Conservation (phyloP, 2,329 filamentous ascomycete species). For the Talaromyces rugulosus region DNA sequence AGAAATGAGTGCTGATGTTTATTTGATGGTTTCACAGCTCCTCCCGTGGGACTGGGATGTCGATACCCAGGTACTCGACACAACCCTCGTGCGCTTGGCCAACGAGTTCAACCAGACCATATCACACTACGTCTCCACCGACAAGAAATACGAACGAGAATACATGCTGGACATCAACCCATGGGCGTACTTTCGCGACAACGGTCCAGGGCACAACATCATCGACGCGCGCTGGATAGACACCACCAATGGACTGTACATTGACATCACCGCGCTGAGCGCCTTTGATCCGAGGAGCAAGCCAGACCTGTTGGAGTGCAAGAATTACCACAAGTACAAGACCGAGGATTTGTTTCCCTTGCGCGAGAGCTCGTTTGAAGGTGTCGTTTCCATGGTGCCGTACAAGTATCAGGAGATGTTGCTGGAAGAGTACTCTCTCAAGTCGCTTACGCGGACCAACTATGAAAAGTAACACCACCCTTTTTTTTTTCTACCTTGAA, state of each 20-base stretch:
- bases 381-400: slow-evolving; percentile 65
- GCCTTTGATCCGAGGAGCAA: slow-evolving; percentile 57
- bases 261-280: slow-evolving; percentile 75
- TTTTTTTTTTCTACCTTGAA: not conserved
- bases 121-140: slow-evolving; percentile 41
- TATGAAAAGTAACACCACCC: slow-evolving; percentile 32
- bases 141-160: slow-evolving; percentile 42
- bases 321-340: slow-evolving; percentile 71
- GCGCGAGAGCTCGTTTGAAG: slow-evolving; percentile 70
- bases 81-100: slow-evolving; percentile 63
- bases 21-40: slow-evolving; percentile 42
- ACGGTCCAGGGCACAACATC: slow-evolving; percentile 68
- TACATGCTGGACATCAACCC: slow-evolving; percentile 79
- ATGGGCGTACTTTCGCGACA: slow-evolving; percentile 56
- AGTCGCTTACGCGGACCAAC: slow-evolving; percentile 29
- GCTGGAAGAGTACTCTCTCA: slow-evolving; percentile 35
- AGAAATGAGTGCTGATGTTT: not conserved
- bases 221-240: slow-evolving; percentile 86
- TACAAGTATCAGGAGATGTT: slow-evolving; percentile 39
- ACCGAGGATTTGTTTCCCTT: slow-evolving; percentile 72
- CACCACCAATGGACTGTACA: slow-evolving; percentile 68
- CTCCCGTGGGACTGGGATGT: slow-evolving; percentile 84
- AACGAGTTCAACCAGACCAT: slow-evolving; percentile 65
- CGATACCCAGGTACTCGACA: slow-evolving; percentile 70
- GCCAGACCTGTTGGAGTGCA: slow-evolving; percentile 71